Conservation (phyloP, 495 filamentous ascomycete species). For the Umbilicaria muhlenbergii region DNA sequence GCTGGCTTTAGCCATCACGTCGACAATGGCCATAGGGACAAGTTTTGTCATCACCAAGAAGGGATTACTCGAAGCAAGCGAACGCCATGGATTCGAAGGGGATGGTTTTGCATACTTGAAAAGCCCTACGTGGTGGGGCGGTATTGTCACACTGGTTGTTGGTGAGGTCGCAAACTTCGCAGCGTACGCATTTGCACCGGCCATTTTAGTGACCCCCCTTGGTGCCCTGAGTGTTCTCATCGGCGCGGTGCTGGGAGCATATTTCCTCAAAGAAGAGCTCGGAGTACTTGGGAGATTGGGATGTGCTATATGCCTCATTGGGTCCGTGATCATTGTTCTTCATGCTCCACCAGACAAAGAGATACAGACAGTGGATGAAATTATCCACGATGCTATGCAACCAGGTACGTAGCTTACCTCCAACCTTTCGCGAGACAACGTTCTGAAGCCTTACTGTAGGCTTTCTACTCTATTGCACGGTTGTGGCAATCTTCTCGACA, state of each 20-base stretch:
- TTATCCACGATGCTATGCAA: conserved; percentile 73
- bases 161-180: conserved; percentile 95
- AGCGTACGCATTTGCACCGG: conserved; percentile 93
- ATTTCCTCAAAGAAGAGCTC: conserved; percentile 79
- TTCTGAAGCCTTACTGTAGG: conserved; percentile 33
- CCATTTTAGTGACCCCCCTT: conserved; percentile 88
- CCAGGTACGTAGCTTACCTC: conserved; percentile 44
- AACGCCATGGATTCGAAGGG: conserved; percentile 88
- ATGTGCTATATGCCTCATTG: conserved; percentile 89
- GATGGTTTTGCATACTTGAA: conserved; percentile 89
- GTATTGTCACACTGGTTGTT: conserved; percentile 67
- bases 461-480: conserved; percentile 68
- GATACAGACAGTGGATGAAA: conserved; percentile 73
- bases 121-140: conserved; percentile 90
- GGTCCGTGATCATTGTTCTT: conserved; percentile 91
- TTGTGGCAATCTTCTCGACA: conserved; percentile 64
- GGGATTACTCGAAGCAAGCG: conserved; percentile 78
- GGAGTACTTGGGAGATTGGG: conserved; percentile 84
- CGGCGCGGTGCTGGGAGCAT: conserved; percentile 84
- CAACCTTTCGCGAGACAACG: background rate
- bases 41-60: conserved; percentile 94
- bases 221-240: conserved; percentile 90
- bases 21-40: conserved; percentile 81
- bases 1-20: conserved; percentile 73
- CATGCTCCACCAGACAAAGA: conserved; percentile 91